A percentile compares a stretch with the other conserved stretches of the same genome.
phyloP scores from a whole-genome alignment of 176 grass and related monocot genomes.

The Aegilops bicornis region DNA sequence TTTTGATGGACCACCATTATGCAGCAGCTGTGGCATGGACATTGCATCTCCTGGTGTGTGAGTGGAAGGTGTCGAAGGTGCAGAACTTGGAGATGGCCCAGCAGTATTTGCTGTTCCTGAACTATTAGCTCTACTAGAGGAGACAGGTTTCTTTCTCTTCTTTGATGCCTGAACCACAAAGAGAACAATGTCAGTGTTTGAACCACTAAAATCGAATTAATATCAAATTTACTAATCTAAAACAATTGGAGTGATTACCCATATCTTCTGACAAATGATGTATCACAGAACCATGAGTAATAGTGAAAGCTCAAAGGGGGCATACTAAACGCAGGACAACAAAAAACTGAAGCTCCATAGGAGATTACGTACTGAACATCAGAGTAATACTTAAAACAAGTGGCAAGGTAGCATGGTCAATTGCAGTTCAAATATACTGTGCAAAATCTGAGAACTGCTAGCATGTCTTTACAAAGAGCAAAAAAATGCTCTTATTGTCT shows the following conservation, averaged over 20 bases:
- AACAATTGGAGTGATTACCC: neutral
- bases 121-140: slow-evolving; percentile 82
- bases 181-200: neutral
- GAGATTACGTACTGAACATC: neutral
- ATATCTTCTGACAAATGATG: neutral
- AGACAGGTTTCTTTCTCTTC: slow-evolving; percentile 75
- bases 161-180: slow-evolving; percentile 54
- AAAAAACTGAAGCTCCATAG: neutral
- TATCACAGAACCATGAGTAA: neutral
- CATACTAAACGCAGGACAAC: neutral
- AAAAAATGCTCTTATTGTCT: neutral
- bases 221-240: slow-evolving; percentile 14
- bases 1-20: slow-evolving; percentile 76
- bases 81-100: slow-evolving; percentile 96
- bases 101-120: slow-evolving; percentile 94
- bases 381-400: slow-evolving; percentile 8
- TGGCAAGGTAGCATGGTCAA: neutral
- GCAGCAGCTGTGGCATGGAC: slow-evolving; percentile 77
- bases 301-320: slow-evolving; percentile 28
- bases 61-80: slow-evolving; percentile 92
- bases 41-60: slow-evolving; percentile 93
- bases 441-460: neutral
- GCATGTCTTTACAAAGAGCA: neutral
- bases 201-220: slow-evolving; percentile 17
- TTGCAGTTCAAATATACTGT: neutral